These are phyloP conservation scores for Fusarium proliferatum DNA, from an alignment of 2,329 filamentous ascomycete genomes.

Conservation along the genomic window DNA sequence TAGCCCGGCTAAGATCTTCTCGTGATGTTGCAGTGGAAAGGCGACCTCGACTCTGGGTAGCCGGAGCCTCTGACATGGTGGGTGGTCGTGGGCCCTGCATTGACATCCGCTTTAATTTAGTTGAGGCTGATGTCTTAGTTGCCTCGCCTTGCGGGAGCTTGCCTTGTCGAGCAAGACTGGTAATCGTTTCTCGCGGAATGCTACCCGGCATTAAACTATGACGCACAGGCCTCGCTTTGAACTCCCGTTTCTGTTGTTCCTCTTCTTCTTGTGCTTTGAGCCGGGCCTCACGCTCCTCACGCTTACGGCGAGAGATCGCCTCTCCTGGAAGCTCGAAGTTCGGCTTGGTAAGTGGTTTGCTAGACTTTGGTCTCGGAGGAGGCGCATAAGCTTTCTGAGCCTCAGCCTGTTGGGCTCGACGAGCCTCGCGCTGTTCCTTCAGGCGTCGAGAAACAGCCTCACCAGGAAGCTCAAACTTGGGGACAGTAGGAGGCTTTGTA, in stretches of 20 bases:
- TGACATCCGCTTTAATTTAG: constrained; percentile 44
- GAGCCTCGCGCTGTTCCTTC: constrained; percentile 69
- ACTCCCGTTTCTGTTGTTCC: constrained; percentile 68
- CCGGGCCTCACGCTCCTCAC: constrained; percentile 66
- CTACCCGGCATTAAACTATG: constrained; percentile 55
- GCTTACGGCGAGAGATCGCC: constrained; percentile 65
- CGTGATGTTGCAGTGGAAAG: constrained; percentile 37
- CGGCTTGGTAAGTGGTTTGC: constrained; percentile 63
- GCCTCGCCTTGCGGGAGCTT: constrained; percentile 50
- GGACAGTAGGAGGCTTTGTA: constrained; percentile 63
- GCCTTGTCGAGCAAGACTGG: constrained; percentile 67
- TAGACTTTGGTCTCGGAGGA: constrained; percentile 60
- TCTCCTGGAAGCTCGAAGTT: constrained; percentile 73
- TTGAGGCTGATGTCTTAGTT: constrained; percentile 21
- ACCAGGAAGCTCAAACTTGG: constrained; percentile 71
- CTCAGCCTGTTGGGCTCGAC: constrained; percentile 54
- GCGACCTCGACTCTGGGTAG: constrained; percentile 43
- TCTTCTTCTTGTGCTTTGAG: constrained; percentile 69
- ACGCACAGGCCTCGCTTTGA: constrained; percentile 70
- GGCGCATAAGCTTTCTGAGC: constrained; percentile 51
- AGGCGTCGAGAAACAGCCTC: constrained; percentile 69
- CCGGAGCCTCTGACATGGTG: constrained; percentile 12
- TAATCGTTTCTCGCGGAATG: constrained; percentile 65
- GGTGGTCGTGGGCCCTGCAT: constrained; percentile 20
- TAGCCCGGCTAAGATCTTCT: constrained; percentile 51